These are phyloP conservation scores for Vaccinium myrtillus DNA, from an alignment of 148 eudicot genomes.

Conservation along the genomic window DNA sequence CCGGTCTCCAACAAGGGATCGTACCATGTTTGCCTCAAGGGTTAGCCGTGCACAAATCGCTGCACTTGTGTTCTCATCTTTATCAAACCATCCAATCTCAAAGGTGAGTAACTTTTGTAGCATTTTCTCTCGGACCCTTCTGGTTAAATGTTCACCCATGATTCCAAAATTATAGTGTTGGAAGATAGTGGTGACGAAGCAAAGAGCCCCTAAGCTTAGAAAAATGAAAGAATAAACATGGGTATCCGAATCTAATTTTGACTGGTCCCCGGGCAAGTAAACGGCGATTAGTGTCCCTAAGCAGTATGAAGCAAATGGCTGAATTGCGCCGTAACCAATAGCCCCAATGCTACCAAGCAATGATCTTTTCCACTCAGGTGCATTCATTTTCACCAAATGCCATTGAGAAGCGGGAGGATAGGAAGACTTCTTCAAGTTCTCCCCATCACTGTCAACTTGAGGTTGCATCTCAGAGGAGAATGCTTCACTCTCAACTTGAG, in stretches of 20 bases:
- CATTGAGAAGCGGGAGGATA: constrained; percentile 25
- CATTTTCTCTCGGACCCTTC: constrained; percentile 27
- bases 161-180: constrained; percentile 35
- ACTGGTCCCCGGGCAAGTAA: constrained; percentile 17
- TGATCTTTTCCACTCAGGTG: constrained; percentile 36
- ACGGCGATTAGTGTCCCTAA: constrained; percentile 33
- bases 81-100: constrained; percentile 39
- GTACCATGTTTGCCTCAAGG: constrained; percentile 28
- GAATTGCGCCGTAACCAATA: constrained; percentile 22
- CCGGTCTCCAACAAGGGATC: constrained; percentile 36
- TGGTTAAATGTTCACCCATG: constrained; percentile 37
- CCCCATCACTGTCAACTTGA: constrained; percentile 27
- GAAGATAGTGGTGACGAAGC: constrained; percentile 25
- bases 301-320: constrained; percentile 22
- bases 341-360: constrained; percentile 33
- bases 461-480: constrained; percentile 21
- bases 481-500: constrained; percentile 12
- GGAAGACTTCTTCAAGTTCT: constrained; percentile 4
- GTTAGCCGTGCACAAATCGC: constrained; percentile 31
- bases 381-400: constrained; percentile 34
- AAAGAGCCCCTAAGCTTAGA: constrained; percentile 13
- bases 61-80: constrained; percentile 31
- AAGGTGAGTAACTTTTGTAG: constrained; percentile 32
- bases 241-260: constrained; percentile 22
- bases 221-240: constrained; percentile 18